These are phyloP conservation scores for Ascochyta lentis DNA, from an alignment of 2,329 filamentous ascomycete species.

Conservation along the genomic window DNA sequence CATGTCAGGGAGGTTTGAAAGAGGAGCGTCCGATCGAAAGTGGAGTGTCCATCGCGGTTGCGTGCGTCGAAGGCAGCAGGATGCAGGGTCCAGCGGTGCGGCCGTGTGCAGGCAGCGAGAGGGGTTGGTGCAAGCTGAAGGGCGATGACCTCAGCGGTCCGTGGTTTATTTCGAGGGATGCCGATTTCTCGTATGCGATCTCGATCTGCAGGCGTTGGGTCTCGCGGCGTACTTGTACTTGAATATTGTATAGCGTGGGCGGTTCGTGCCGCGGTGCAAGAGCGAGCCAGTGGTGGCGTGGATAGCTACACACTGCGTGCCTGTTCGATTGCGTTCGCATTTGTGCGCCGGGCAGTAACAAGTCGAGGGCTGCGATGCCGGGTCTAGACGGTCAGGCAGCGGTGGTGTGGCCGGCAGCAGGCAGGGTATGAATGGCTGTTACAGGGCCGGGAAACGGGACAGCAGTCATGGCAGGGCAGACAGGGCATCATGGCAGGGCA, in stretches of 20 bases:
- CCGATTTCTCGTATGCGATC: background rate
- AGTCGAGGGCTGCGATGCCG: background rate
- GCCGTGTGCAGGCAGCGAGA: background rate
- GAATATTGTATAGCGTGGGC: conserved; percentile 7
- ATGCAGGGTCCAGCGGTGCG: conserved; percentile 3
- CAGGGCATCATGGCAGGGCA: background rate
- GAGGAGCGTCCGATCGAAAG: conserved; percentile 2
- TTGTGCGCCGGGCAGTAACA: no score
- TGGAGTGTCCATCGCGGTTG: conserved; percentile 2
- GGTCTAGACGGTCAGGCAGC: no score
- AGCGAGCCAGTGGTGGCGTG: no score
- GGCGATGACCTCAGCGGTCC: background rate
- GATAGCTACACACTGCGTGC: no score
- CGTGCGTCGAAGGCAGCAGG: background rate
- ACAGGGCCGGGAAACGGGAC: no score
- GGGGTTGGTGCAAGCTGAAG: background rate
- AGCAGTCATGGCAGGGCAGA: background rate
- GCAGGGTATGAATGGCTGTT: no score
- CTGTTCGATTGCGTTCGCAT: no score
- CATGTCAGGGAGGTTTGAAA: background rate
- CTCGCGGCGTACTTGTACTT: background rate
- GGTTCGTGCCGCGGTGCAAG: conserved; percentile 11
- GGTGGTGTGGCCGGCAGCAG: no score
- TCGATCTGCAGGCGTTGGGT: background rate
- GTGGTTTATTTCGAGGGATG: no score